Evolutionary conservation across 2,329 filamentous ascomycete species (phyloP), one percentile per base, ranked within the genome.

Genomic region (Colletotrichum gigasporum): DNA sequence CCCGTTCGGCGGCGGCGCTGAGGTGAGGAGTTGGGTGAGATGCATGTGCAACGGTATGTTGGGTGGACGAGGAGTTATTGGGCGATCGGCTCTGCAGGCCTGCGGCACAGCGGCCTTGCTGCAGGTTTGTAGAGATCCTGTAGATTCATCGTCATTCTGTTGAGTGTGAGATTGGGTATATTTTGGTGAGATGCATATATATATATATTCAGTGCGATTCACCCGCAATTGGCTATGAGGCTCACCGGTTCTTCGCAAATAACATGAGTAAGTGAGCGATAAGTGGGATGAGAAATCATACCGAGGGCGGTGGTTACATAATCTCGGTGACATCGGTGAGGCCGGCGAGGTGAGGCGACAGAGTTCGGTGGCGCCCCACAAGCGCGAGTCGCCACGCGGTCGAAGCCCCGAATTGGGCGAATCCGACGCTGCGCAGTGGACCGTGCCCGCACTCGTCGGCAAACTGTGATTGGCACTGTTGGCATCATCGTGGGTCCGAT

Each of bases 351-450:
- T 3, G 18, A 39, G 35, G n/a, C 0, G 44, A 18, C 20, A 18
- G 45, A 22, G 4, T 16, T 57, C 59, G 59, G 59, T 63, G n/a
- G n/a, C n/a, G n/a, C n/a, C n/a, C n/a, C n/a, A n/a, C n/a, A n/a
- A n/a, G n/a, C n/a, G n/a, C n/a, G 35, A 57, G 11, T 3, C 4
- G 12, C 7, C 6, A 14, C n/a, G 24, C 51, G 18, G 32, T 35
- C 48, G 55, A 54, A 59, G 37, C 16, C 39, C 44, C 61, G 12
- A 3, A 53, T 64, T 47, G 39, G 61, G 61, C 22, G 61, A 64
- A 48, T 55, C 55, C 61, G 61, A 39, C 48, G 28, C 42, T 30
- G 12, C 53, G 3, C 26, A 45, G 48, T 47, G 61, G 61, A 9
- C 1, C 34, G 3, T 24, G 1, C 8, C 22, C 10, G 18, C 16